Base-by-base conservation (phyloP, 2,329 filamentous ascomycete genomes). In the Chalara sp. region DNA sequence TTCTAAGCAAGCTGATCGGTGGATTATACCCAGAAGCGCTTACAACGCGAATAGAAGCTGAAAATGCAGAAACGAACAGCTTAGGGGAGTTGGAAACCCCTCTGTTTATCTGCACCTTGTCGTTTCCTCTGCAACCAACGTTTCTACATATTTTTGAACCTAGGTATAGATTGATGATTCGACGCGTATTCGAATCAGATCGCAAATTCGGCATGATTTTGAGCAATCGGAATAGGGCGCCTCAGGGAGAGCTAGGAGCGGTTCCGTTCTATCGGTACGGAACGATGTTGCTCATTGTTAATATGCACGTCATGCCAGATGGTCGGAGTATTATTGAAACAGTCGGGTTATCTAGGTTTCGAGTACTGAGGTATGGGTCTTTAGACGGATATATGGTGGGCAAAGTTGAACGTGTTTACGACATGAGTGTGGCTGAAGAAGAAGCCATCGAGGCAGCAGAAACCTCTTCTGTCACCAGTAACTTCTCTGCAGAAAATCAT, bases 111-210 rank as follows among this genome's bases (percentile, higher is more conserved):
- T 93, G 87, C 68, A 89, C 89, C 0, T 69, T 95, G 6, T 80
- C 88, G 0, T 92, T 93, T 59, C 91, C 91, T 1, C 75, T 77
- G 1, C 89, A 92, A 80, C 89, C 86, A 0, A 91, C 88, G 0
- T 93, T 93, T 58, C 72, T 96, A 3, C 87, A 95, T 61, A 80
- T 96, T n/a, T 96, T 95, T 63, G 91, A 96, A 65, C 87, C 88
- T n/a, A 79, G 87, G 6, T 96, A 96, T 65, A 81, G 89, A 6
- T 74, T 93, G n/a, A 93, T 96, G 89, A 85, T 96, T 37, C 79
- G 86, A 44, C 80, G 89, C 35, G 86, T 82, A 0, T 72, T 95
- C 48, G 85, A 90, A 55, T 72, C 62, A 50, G 80, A 86, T 53
- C 75, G 80, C 11, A 87, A 81, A 29, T 96, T 96, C 62, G 91